Percentiles rank a stretch among this genome's conserved stretches.
Conservation (phyloP, 345 rosid species). For the Clarkia xantiana region DNA sequence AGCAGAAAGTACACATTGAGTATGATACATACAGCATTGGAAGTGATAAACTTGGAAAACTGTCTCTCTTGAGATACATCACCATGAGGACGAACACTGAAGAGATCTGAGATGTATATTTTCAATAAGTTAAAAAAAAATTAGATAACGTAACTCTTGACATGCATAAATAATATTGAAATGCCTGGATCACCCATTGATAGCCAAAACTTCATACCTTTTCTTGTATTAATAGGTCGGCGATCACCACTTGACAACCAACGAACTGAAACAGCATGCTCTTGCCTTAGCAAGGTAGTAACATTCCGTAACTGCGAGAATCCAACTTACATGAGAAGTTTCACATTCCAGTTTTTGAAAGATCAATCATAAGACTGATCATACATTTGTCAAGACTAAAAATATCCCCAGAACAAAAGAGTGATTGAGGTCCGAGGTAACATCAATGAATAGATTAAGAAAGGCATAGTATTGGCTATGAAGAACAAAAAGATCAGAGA, state of each 20-base stretch:
- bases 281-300: conserved; percentile 31
- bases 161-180: background rate
- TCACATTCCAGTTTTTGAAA: background rate
- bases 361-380: background rate
- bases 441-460: no score
- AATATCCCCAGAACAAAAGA: no score
- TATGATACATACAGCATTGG: conserved; percentile 27
- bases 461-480: no score
- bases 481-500: no score
- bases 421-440: no score
- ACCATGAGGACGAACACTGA: conserved; percentile 16
- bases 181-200: background rate
- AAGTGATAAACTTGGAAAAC: conserved; percentile 14
- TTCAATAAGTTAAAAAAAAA: background rate
- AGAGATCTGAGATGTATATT: conserved; percentile 30
- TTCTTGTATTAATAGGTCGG: conserved; percentile 21
- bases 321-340: background rate
- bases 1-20: background rate
- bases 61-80: conserved; percentile 16
- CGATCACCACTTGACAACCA: conserved; percentile 41
- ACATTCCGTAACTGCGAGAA: conserved; percentile 43
- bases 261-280: conserved; percentile 33
- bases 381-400: background rate
- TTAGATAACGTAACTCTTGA: background rate
- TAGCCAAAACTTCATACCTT: conserved; percentile 26